These are phyloP conservation scores for Neonectria sp. DNA, from an alignment of 2,329 filamentous ascomycete species.

Conservation along the genomic window DNA sequence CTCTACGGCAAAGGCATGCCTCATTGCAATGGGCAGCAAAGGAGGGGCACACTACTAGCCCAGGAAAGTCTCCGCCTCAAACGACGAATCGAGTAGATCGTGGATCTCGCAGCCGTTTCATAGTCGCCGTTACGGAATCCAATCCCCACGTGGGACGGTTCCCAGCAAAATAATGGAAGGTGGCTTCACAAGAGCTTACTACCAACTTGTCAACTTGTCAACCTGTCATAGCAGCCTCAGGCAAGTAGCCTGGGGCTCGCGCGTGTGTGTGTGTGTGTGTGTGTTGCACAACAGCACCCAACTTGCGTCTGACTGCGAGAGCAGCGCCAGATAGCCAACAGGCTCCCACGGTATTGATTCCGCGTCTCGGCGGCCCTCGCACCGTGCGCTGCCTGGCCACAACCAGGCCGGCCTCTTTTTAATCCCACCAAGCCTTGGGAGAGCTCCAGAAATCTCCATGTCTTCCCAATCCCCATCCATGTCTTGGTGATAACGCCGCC, in stretches of 20 bases:
- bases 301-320: constrained; percentile 8
- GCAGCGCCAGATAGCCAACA: neutral
- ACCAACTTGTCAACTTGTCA: neutral
- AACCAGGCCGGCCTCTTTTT: constrained; percentile 4
- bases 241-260: constrained; percentile 11
- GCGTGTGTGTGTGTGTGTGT: neutral
- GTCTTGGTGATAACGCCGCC: constrained; percentile 31
- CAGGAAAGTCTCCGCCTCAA: constrained; percentile 5
- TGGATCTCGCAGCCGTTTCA: constrained; percentile 13
- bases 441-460: constrained; percentile 12
- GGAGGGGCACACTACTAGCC: constrained; percentile 4
- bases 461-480: constrained; percentile 24
- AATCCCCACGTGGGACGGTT: constrained; percentile 16
- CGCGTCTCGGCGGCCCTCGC: constrained; percentile 4
- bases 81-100: neutral
- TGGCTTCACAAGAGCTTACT: neutral
- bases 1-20: neutral
- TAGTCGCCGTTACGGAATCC: constrained; percentile 8
- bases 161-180: constrained; percentile 5
- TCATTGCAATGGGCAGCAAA: neutral
- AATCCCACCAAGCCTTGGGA: constrained; percentile 12
- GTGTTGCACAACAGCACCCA: constrained; percentile 12
- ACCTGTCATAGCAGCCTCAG: constrained; percentile 16
- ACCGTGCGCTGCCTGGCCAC: constrained; percentile 27
- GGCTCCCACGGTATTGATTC: constrained; percentile 8